These are phyloP conservation scores for Radiomyces spectabilis DNA, from an alignment of 192 early-diverging fungal genomes.

Conservation along the genomic window DNA sequence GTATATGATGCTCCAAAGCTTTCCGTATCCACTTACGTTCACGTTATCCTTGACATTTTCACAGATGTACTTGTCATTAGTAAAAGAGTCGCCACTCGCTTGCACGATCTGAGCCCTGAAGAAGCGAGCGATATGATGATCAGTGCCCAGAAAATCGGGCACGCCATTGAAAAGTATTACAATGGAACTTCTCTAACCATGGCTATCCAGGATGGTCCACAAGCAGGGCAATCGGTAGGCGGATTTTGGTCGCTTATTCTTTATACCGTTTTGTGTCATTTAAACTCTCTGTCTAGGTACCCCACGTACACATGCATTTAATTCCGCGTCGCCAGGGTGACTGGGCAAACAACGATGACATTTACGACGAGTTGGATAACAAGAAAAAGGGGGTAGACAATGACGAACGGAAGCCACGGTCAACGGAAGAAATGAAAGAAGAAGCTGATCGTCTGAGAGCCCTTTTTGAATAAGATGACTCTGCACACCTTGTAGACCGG, in stretches of 20 bases:
- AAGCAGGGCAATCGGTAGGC: conserved; percentile 23
- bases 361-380: conserved; percentile 64
- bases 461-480: conserved; percentile 5
- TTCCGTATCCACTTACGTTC: background rate
- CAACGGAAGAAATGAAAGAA: conserved; percentile 68
- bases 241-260: background rate
- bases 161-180: conserved; percentile 66
- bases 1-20: background rate
- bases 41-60: background rate
- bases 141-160: conserved; percentile 66
- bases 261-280: background rate
- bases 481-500: too few relatives aligned
- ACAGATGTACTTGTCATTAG: conserved; percentile 78
- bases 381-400: conserved; percentile 46
- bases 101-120: conserved; percentile 66
- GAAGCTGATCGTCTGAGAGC: conserved; percentile 41
- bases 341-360: conserved; percentile 79
- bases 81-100: conserved; percentile 58
- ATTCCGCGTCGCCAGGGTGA: conserved; percentile 78
- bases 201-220: conserved; percentile 44
- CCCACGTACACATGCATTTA: conserved; percentile 88
- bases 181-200: conserved; percentile 66
- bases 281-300: conserved; percentile 43
- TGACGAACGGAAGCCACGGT: conserved; percentile 64
- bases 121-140: conserved; percentile 78